phyloP scores from a whole-genome alignment of 1,284 basidiomycete genomes.

The Rhodotorula sp. region DNA sequence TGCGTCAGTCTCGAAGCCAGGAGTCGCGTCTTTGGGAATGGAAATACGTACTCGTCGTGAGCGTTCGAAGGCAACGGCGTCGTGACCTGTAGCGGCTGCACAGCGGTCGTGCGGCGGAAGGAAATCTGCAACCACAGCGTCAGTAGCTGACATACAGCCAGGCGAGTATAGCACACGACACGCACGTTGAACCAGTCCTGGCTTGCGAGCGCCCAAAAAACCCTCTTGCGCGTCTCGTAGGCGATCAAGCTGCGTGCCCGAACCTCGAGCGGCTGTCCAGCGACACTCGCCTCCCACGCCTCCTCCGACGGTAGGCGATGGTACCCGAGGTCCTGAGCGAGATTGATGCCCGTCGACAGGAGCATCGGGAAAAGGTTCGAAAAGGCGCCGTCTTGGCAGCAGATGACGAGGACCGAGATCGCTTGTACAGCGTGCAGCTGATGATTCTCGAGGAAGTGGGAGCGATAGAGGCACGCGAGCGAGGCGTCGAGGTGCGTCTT shows the following conservation, averaged over 20 bases:
- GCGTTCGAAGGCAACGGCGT: constrained; percentile 26
- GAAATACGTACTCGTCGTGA: constrained; percentile 15
- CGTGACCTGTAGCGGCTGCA: constrained; percentile 28
- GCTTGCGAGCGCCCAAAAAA: constrained; percentile 22
- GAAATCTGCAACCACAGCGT: background rate
- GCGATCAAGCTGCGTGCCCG: constrained; percentile 12
- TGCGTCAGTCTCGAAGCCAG: too few relatives aligned
- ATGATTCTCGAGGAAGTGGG: constrained; percentile 24
- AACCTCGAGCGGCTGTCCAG: background rate
- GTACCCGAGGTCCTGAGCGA: constrained; percentile 21
- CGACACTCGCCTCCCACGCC: constrained; percentile 8
- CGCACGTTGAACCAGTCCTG: constrained; percentile 26
- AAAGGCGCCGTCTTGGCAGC: constrained; percentile 10
- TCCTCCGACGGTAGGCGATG: constrained; percentile 18
- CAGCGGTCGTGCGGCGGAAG: constrained; percentile 5
- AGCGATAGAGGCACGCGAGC: constrained; percentile 23
- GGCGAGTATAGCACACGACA: background rate
- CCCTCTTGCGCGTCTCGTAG: constrained; percentile 23
- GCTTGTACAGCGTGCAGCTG: constrained; percentile 24
- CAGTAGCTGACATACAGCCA: too few relatives aligned
- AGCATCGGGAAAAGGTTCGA: constrained; percentile 16
- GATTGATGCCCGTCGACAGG: constrained; percentile 17
- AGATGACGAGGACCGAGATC: constrained; percentile 23
- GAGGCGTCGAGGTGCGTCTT: constrained; percentile 20
- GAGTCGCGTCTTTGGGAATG: too few relatives aligned